Percentiles rank a stretch among this genome's conserved stretches.
These are phyloP conservation scores for Neofusicoccum sp. DNA, from an alignment of 2,329 filamentous ascomycete species.

Conservation along the genomic window DNA sequence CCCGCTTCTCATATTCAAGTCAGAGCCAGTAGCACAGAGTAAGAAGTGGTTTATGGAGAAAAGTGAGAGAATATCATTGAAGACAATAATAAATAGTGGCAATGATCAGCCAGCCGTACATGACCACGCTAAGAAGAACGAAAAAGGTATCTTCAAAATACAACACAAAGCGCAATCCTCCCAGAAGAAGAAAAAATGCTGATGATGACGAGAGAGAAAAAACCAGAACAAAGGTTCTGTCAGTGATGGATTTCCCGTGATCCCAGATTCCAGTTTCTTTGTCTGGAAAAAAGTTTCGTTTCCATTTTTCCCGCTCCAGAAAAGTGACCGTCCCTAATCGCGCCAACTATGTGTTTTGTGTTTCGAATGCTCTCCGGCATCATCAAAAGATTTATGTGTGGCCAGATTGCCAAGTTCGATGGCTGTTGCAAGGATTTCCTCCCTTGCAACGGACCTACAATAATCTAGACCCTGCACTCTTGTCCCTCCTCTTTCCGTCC, in stretches of 20 bases:
- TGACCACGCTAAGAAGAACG: not conserved
- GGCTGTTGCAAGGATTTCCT: too few species aligned
- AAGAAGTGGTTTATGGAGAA: too few species aligned
- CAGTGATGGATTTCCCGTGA: too few species aligned
- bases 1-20: too few species aligned
- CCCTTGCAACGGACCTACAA: not conserved
- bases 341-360: too few species aligned
- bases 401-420: not conserved
- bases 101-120: constrained; percentile 1
- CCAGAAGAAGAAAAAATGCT: not conserved
- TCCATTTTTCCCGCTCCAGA: too few species aligned
- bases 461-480: not conserved
- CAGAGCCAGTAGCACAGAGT: too few species aligned
- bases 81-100: not conserved
- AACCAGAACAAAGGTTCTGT: not conserved
- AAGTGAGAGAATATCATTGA: not conserved
- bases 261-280: too few species aligned
- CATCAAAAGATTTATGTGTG: too few species aligned
- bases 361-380: too few species aligned
- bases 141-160: constrained; percentile 24
- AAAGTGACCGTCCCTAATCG: too few species aligned
- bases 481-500: not conserved
- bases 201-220: not conserved
- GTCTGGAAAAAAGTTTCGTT: too few species aligned
- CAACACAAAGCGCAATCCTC: not conserved